Percentiles rank a stretch among this genome's conserved stretches.
Conservation (phyloP, 345 rosid genomes). For the Euphorbia tirucalli region DNA sequence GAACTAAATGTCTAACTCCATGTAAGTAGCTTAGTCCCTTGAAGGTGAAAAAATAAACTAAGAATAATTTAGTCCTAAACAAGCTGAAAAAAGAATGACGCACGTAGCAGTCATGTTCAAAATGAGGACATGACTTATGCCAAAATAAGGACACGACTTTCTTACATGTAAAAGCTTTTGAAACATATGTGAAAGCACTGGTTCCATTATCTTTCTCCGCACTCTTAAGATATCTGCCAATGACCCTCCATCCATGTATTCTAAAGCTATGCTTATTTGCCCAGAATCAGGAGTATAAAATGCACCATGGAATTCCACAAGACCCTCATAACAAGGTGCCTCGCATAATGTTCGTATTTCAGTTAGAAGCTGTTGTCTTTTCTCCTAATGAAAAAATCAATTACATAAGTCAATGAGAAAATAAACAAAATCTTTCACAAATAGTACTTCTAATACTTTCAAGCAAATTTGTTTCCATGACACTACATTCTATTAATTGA, state of each 20-base stretch:
- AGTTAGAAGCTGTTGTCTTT: conserved; percentile 87
- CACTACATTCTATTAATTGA: neutral
- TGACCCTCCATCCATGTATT: conserved; percentile 97
- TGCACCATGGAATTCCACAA: conserved; percentile 95
- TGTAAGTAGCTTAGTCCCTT: conserved; percentile 92
- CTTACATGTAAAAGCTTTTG: conserved; percentile 76
- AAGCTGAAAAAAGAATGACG: conserved; percentile 19
- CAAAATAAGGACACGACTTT: too few species aligned
- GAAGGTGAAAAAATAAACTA: conserved; percentile 6
- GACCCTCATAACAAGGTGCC: conserved; percentile 88
- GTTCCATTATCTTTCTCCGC: conserved; percentile 69
- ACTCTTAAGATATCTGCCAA: conserved; percentile 74
- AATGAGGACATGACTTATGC: too few species aligned
- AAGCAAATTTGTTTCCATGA: neutral
- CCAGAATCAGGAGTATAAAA: conserved; percentile 91
- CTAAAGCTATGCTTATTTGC: conserved; percentile 95
- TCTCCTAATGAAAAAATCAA: conserved; percentile 52
- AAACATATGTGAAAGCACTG: conserved; percentile 80
- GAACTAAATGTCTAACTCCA: conserved; percentile 85
- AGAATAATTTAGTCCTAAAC: conserved; percentile 4
- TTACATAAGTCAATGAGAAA: neutral
- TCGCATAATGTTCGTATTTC: conserved; percentile 93
- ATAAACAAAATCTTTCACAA: neutral
- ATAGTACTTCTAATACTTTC: neutral
- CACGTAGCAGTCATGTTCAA: neutral